Evolutionary conservation across 495 filamentous ascomycete genomes (phyloP), one percentile per base, ranked within the genome.

Genomic region (Bathelium albidoporum): DNA sequence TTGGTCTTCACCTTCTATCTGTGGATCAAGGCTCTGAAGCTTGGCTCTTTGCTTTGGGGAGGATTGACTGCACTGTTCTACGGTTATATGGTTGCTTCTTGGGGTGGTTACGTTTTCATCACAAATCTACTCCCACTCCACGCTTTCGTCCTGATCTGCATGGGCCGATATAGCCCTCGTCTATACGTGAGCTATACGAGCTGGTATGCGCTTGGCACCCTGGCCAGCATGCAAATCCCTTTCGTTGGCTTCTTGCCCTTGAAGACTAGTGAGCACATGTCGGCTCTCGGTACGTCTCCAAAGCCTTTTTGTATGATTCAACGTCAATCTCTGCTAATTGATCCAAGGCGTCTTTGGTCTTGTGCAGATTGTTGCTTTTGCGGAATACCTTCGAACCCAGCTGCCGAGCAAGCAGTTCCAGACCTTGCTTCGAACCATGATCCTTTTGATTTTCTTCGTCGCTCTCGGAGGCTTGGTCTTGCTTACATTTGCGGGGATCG

Each of bases 41-140:
- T 88, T 65, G 95, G 95, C 31, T 97, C 93, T 20, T 88, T 91
- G 62, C 89, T 96, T 75, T 99, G 93, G 93, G 94, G 90, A 59
- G 92, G 89, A 18, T 79, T 97, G 65, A 92, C 92, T 65, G 95
- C 95, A 39, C 78, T 99, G 64, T 99, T 96, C 78, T 99, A 99
- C 75, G 95, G 95, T 63, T 99, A 99, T 82, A 99, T 99, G 95
- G 95, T 99, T 43, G 91, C 92, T 60, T 94, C 95, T 36, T 99
- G 95, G 95, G 95, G 95, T 80, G 95, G 95, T 73, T 99, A 99
- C 75, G 95, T 97, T 66, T 99, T 99, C 82, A 99, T 99, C 71
- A 99, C 95, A 65, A 97, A 96, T 72, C 79, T 99, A 74, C 87
- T 99, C 45, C 95, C 95, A 41, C 85, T 99, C 58, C 95, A 99